Evolutionary conservation across 306 rosid species (phyloP).

Genomic region (Sicyos baderoa): DNA sequence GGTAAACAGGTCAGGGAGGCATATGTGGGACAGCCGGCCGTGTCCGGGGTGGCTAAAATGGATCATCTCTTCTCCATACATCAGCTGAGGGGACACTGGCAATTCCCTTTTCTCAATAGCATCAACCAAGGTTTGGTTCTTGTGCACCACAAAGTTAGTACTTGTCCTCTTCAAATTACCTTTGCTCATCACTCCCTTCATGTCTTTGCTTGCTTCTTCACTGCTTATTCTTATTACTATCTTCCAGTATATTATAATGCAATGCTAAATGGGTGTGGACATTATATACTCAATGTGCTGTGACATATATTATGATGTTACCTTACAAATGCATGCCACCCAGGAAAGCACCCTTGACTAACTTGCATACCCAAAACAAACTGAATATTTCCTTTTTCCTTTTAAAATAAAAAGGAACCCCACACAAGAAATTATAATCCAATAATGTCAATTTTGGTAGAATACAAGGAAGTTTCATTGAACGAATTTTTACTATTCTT

Average conservation of each 20-base stretch:
- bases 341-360: constrained; percentile 14
- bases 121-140: background rate
- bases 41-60: constrained; percentile 75
- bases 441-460: background rate
- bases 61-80: constrained; percentile 48
- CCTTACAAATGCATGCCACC: constrained; percentile 16
- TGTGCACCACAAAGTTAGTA: background rate
- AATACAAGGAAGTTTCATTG: background rate
- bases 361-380: constrained; percentile 6
- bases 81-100: constrained; percentile 53
- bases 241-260: constrained; percentile 5
- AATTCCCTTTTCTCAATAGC: constrained; percentile 36
- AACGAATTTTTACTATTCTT: background rate
- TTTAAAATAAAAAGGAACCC: no score
- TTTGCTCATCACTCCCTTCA: background rate
- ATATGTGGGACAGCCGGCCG: constrained; percentile 37
- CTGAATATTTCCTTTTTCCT: background rate
- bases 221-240: background rate
- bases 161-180: background rate
- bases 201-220: background rate
- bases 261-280: background rate
- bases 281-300: background rate
- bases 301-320: background rate
- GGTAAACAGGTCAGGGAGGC: constrained; percentile 44
- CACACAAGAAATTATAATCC: background rate